Percentiles rank a stretch among this genome's conserved stretches.
Evolutionary conservation across 2,329 filamentous ascomycete species (phyloP).

Genomic region (Fusarium chlamydosporum): DNA sequence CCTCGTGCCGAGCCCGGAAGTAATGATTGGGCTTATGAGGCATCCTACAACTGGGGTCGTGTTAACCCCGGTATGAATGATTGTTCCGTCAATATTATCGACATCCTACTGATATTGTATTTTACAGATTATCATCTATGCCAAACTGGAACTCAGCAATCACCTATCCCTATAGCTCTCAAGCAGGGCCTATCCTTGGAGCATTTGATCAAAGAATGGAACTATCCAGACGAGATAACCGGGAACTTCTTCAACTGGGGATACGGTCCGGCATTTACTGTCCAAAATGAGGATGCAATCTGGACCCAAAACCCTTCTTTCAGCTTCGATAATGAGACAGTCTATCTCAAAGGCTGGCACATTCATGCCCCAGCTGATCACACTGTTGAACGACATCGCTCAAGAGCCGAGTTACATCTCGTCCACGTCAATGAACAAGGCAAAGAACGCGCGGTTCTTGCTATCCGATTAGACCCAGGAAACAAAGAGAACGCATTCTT

Average conservation of each 20-base stretch:
- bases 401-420: slow-evolving; percentile 42
- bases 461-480: slow-evolving; percentile 36
- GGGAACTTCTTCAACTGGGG: slow-evolving; percentile 45
- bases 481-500: slow-evolving; percentile 34
- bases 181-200: slow-evolving; percentile 40
- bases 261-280: slow-evolving; percentile 37
- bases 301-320: slow-evolving; percentile 37
- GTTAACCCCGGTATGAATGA: slow-evolving; percentile 21
- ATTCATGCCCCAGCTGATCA: slow-evolving; percentile 42
- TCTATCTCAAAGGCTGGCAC: slow-evolving; percentile 44
- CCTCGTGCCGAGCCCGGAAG: slow-evolving; percentile 17
- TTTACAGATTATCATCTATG: slow-evolving; percentile 33
- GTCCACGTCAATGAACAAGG: slow-evolving; percentile 39
- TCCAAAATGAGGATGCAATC: slow-evolving; percentile 26
- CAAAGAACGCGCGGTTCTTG: slow-evolving; percentile 33
- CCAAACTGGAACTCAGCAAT: slow-evolving; percentile 42
- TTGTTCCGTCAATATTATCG: rapidly evolving
- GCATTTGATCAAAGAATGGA: slow-evolving; percentile 23
- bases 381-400: slow-evolving; percentile 39
- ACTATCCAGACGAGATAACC: slow-evolving; percentile 17
- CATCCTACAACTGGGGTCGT: slow-evolving; percentile 40
- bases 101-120: neutral
- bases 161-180: slow-evolving; percentile 35
- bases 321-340: slow-evolving; percentile 40
- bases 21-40: slow-evolving; percentile 41